Conservation (phyloP, 2,329 filamentous ascomycete genomes). For the Colletotrichum nymphaeae region DNA sequence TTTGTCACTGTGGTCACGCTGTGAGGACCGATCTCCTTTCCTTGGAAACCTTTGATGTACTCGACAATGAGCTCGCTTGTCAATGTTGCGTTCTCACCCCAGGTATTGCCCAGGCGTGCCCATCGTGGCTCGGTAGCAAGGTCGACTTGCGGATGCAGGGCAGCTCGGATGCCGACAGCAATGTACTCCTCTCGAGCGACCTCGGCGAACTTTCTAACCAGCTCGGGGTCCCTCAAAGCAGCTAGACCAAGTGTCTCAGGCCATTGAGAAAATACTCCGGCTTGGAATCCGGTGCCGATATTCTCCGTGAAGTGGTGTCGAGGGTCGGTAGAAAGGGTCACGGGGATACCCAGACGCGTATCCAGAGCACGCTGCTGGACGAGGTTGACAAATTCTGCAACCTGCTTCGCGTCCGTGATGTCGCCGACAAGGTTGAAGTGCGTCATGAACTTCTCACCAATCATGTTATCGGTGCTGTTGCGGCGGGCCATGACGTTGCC, state of each 20-base stretch:
- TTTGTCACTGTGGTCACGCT: constrained; percentile 63
- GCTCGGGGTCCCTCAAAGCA: constrained; percentile 55
- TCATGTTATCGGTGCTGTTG: constrained; percentile 45
- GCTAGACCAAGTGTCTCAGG: constrained; percentile 62
- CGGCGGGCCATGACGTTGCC: constrained; percentile 20
- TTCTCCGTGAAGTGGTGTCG: constrained; percentile 57
- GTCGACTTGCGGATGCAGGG: constrained; percentile 63
- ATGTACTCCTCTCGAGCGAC: constrained; percentile 60
- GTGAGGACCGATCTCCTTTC: constrained; percentile 52
- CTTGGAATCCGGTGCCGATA: constrained; percentile 54
- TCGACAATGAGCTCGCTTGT: constrained; percentile 50
- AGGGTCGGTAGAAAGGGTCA: constrained; percentile 60
- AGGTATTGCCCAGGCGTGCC: constrained; percentile 57
- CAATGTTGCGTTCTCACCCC: constrained; percentile 60
- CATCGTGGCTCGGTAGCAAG: constrained; percentile 63
- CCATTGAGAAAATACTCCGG: constrained; percentile 61
- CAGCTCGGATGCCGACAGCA: constrained; percentile 54
- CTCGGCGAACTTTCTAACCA: constrained; percentile 59
- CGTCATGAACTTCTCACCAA: constrained; percentile 49
- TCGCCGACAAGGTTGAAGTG: constrained; percentile 60
- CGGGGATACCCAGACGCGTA: constrained; percentile 59
- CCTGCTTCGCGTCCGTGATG: constrained; percentile 49
- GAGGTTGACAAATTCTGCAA: constrained; percentile 53
- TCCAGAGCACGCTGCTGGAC: constrained; percentile 55
- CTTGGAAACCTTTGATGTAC: constrained; percentile 61